Conservation (phyloP, 2,329 filamentous ascomycete genomes). For the Orbilia brochopaga region DNA sequence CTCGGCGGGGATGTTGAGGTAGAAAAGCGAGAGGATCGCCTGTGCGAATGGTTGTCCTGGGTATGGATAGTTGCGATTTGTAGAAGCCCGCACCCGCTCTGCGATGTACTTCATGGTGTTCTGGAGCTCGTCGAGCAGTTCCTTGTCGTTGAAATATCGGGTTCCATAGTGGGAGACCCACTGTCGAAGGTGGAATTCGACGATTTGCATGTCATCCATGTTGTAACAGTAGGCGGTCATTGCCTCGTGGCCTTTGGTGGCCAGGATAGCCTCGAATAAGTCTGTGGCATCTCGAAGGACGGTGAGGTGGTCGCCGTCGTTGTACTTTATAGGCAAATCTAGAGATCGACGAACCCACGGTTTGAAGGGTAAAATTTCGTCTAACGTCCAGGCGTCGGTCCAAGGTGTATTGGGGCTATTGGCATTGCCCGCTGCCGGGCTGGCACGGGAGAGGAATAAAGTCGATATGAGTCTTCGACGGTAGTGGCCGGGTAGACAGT, state of each 20-base stretch:
- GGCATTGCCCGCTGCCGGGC: too few relatives aligned
- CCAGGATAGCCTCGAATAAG: slow-evolving; percentile 13
- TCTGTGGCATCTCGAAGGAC: not conserved
- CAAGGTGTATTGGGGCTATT: too few relatives aligned
- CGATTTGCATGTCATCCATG: slow-evolving; percentile 3
- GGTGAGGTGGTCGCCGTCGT: not conserved
- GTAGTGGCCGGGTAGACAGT: slow-evolving; percentile 9
- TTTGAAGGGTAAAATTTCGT: slow-evolving; percentile 1
- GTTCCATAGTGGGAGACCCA: slow-evolving; percentile 8
- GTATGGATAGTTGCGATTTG: not conserved
- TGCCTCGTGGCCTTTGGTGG: slow-evolving; percentile 2
- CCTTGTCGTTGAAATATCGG: slow-evolving; percentile 16
- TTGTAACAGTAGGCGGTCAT: slow-evolving; percentile 10
- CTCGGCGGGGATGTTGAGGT: slow-evolving; percentile 23
- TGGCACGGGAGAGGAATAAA: slow-evolving; percentile 9
- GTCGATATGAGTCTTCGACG: slow-evolving; percentile 17
- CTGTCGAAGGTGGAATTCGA: slow-evolving; percentile 24
- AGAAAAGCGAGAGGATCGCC: slow-evolving; percentile 36
- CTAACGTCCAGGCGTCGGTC: slow-evolving; percentile 1
- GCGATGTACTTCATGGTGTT: slow-evolving; percentile 15
- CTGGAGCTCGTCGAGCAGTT: slow-evolving; percentile 2
- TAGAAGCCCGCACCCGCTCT: not conserved
- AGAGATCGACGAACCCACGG: slow-evolving; percentile 6
- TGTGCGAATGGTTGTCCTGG: slow-evolving; percentile 29
- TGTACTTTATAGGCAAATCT: not conserved